A percentile compares a stretch with the other conserved stretches of the same genome.
Conservation (phyloP, 2,329 filamentous ascomycete genomes). For the Hypoxylon sp. region DNA sequence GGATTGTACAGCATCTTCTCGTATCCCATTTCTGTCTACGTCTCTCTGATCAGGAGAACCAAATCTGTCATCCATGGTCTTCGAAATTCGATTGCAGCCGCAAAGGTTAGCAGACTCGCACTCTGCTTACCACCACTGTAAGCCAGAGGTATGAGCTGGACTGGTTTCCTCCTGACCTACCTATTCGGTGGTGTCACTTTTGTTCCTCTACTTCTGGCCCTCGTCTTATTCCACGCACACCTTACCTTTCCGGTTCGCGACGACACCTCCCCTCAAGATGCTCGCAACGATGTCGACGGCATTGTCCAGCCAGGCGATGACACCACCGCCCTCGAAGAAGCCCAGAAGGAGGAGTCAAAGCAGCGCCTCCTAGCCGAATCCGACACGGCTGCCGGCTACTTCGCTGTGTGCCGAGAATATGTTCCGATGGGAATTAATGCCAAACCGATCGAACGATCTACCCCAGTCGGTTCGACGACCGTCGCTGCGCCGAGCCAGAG, state of each 20-base stretch:
- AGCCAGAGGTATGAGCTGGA: slow-evolving; percentile 52
- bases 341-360: slow-evolving; percentile 69
- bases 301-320: slow-evolving; percentile 71
- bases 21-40: no score
- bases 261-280: slow-evolving; percentile 47
- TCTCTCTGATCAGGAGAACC: background rate
- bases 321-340: slow-evolving; percentile 67
- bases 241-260: slow-evolving; percentile 67
- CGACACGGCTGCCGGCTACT: slow-evolving; percentile 89
- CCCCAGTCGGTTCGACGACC: slow-evolving; percentile 77
- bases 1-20: no score
- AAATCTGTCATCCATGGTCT: slow-evolving; percentile 38
- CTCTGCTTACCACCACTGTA: slow-evolving; percentile 33
- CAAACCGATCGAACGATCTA: slow-evolving; percentile 86
- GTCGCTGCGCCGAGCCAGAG: slow-evolving; percentile 85
- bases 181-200: slow-evolving; percentile 88
- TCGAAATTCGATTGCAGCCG: slow-evolving; percentile 27
- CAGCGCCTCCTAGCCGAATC: slow-evolving; percentile 65
- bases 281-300: slow-evolving; percentile 47
- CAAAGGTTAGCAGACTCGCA: slow-evolving; percentile 36
- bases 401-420: slow-evolving; percentile 94
- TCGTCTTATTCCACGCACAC: slow-evolving; percentile 72
- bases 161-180: slow-evolving; percentile 75
- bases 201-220: slow-evolving; percentile 72
- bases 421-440: slow-evolving; percentile 90